A percentile compares a stretch with the other conserved stretches of the same genome.
Evolutionary conservation across 2,329 filamentous ascomycete species (phyloP).

Genomic region (Atkinsonella texensis): DNA sequence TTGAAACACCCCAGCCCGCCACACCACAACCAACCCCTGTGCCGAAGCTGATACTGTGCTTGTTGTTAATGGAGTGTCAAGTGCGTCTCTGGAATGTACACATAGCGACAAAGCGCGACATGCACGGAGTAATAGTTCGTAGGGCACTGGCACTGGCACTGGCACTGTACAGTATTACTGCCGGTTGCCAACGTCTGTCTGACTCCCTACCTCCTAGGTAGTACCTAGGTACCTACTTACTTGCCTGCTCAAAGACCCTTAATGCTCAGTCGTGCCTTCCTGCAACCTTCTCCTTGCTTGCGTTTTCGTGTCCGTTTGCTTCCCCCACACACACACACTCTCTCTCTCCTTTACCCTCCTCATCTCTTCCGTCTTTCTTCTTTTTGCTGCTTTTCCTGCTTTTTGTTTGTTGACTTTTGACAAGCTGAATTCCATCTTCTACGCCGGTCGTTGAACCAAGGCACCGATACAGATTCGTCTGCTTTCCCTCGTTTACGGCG

Average conservation of each 20-base stretch:
- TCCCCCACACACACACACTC: not conserved
- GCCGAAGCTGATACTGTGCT: not conserved
- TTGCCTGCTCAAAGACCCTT: not conserved
- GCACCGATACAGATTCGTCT: not conserved
- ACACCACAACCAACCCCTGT: not conserved
- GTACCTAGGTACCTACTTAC: too few species aligned
- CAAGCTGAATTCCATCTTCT: not conserved
- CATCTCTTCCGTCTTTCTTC: not conserved
- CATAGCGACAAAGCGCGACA: too few species aligned
- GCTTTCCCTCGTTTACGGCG: not conserved
- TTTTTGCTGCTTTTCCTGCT: not conserved
- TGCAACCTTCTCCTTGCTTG: not conserved
- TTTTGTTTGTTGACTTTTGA: not conserved
- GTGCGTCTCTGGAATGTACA: not conserved
- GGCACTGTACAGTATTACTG: not conserved
- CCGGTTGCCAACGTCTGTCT: too few species aligned
- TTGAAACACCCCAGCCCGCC: too few species aligned
- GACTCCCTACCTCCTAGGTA: too few species aligned
- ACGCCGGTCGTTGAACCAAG: conserved; percentile 4
- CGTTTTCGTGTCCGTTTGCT: not conserved
- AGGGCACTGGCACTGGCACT: too few species aligned
- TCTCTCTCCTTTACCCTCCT: not conserved
- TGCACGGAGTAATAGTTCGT: not conserved
- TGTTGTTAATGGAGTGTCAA: not conserved
- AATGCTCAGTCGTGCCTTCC: conserved; percentile 1